These are phyloP conservation scores for Pseudozyma flocculosa DNA, from an alignment of 1,284 basidiomycete genomes.

Conservation along the genomic window DNA sequence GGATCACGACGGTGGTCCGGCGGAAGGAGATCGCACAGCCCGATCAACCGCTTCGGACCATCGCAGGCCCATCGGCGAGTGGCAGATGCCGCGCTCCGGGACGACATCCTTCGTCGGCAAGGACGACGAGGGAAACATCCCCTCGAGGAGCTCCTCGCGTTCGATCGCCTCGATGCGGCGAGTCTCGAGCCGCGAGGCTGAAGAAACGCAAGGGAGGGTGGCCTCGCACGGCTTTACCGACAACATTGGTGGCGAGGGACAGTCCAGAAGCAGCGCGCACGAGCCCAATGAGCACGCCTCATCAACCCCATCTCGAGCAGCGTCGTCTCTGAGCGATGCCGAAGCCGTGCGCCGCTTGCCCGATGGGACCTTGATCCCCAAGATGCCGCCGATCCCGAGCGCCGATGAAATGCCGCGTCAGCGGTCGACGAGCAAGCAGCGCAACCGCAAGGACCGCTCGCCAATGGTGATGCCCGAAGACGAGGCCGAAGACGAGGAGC, in stretches of 20 bases:
- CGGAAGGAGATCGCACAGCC: too few species aligned
- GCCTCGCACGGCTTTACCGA: neutral
- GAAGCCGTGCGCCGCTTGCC: conserved; percentile 9
- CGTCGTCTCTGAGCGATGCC: conserved; percentile 1
- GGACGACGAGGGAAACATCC: neutral
- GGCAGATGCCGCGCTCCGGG: conserved; percentile 1
- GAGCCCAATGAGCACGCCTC: too few species aligned
- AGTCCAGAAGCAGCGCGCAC: neutral
- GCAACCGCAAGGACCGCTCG: conserved; percentile 31
- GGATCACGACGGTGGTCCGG: neutral
- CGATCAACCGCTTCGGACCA: neutral
- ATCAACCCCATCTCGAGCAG: neutral
- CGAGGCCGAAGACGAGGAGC: conserved; percentile 41
- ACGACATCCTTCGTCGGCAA: neutral
- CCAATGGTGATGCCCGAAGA: conserved; percentile 42
- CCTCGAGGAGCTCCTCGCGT: neutral
- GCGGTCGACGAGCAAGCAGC: conserved; percentile 1
- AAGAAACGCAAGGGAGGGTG: neutral
- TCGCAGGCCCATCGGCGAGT: neutral
- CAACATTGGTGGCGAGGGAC: too few species aligned
- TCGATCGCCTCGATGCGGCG: neutral
- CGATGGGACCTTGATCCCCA: conserved; percentile 37
- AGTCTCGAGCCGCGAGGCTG: neutral
- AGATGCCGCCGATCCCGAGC: conserved; percentile 39
- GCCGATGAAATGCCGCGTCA: conserved; percentile 8